Conservation (phyloP, 371 early-diverging fungal species). For the Massospora cicadina region DNA sequence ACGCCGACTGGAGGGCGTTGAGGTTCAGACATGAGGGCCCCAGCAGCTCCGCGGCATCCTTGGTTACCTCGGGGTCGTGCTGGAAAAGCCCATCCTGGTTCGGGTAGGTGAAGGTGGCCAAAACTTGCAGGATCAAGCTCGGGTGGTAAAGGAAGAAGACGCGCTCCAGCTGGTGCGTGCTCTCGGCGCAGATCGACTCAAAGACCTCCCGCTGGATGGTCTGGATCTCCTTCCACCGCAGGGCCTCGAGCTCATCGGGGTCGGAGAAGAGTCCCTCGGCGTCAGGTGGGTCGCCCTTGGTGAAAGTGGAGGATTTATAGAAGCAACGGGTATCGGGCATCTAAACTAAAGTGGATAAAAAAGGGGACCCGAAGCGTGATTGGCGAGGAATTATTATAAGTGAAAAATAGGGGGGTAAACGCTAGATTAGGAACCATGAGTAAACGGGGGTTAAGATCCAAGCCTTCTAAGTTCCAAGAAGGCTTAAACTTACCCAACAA, state of each 20-base stretch:
- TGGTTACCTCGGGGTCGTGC: conserved; percentile 31
- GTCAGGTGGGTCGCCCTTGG: background rate
- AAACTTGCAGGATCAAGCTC: conserved; percentile 23
- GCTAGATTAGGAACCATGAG: too few species aligned
- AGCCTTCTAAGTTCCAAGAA: too few species aligned
- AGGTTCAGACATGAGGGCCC: conserved; percentile 27
- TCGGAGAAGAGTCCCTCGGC: background rate
- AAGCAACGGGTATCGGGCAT: background rate
- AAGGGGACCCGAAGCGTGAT: too few species aligned
- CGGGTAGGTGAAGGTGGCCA: conserved; percentile 32
- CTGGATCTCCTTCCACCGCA: background rate
- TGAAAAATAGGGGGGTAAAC: too few species aligned
- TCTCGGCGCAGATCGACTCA: conserved; percentile 9
- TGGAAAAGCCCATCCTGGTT: conserved; percentile 28
- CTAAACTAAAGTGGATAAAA: background rate
- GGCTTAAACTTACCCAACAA: too few species aligned
- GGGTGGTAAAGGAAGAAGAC: conserved; percentile 10
- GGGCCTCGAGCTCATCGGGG: background rate
- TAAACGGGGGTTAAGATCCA: too few species aligned
- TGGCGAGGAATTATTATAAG: too few species aligned
- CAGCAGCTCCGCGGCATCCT: conserved; percentile 35
- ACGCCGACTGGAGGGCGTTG: conserved; percentile 42
- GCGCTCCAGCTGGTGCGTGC: background rate
- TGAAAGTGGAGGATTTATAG: background rate
- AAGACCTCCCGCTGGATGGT: conserved; percentile 1